Evolutionary conservation across 495 filamentous ascomycete genomes (phyloP).

Genomic region (Penicillium diatomitis): DNA sequence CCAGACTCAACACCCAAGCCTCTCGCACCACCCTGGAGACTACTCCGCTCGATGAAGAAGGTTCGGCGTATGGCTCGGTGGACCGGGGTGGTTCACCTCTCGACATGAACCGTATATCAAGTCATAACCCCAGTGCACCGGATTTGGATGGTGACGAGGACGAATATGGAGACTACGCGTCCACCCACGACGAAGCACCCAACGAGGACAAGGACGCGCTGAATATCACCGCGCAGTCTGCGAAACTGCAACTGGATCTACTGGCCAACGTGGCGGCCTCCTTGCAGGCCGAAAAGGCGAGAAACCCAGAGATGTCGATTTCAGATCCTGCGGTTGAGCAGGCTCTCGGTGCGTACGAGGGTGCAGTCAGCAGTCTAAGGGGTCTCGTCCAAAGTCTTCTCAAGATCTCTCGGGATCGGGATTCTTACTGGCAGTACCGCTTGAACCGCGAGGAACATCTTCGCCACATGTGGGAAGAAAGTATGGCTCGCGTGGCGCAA

Average conservation of each 20-base stretch:
- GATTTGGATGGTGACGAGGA: slow-evolving; percentile 66
- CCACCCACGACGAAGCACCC: slow-evolving; percentile 63
- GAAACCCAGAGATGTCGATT: slow-evolving; percentile 58
- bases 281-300: slow-evolving; percentile 60
- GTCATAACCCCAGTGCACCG: slow-evolving; percentile 36
- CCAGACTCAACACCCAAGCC: slow-evolving; percentile 32
- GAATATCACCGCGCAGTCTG: slow-evolving; percentile 91
- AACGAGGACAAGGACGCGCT: slow-evolving; percentile 79
- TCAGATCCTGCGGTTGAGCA: slow-evolving; percentile 66
- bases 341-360: slow-evolving; percentile 80
- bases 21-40: slow-evolving; percentile 45
- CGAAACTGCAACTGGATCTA: slow-evolving; percentile 83
- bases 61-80: slow-evolving; percentile 44
- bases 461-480: slow-evolving; percentile 95
- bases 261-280: slow-evolving; percentile 76
- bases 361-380: slow-evolving; percentile 79
- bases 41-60: slow-evolving; percentile 44
- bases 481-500: slow-evolving; percentile 85
- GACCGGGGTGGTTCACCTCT: slow-evolving; percentile 48
- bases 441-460: slow-evolving; percentile 82
- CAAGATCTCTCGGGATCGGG: slow-evolving; percentile 84
- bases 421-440: slow-evolving; percentile 93
- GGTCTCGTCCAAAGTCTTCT: slow-evolving; percentile 78
- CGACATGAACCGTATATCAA: slow-evolving; percentile 39
- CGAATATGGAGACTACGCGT: slow-evolving; percentile 74